Evolutionary conservation across 2,329 filamentous ascomycete species (phyloP).

Genomic region (Aspergillus terreus): DNA sequence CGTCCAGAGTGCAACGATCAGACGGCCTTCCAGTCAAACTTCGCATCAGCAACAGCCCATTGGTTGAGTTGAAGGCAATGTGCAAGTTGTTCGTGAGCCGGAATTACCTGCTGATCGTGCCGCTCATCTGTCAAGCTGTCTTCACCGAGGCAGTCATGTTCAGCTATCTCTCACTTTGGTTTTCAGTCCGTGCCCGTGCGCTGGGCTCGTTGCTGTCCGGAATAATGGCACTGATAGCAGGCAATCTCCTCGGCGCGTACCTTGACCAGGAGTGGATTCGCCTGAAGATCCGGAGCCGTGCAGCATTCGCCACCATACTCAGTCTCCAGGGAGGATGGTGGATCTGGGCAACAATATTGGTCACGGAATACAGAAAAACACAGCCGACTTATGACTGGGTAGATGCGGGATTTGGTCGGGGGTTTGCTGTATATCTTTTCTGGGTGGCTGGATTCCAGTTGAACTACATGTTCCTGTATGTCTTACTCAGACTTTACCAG

Average conservation of each 20-base stretch:
- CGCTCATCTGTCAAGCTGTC: slow-evolving; percentile 67
- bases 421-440: slow-evolving; percentile 65
- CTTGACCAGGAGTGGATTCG: slow-evolving; percentile 57
- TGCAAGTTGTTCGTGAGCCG: slow-evolving; percentile 57
- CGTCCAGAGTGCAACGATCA: slow-evolving; percentile 59
- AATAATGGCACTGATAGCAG: slow-evolving; percentile 61
- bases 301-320: slow-evolving; percentile 51
- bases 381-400: slow-evolving; percentile 65
- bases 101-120: slow-evolving; percentile 61
- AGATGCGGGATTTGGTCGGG: slow-evolving; percentile 60
- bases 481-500: not conserved
- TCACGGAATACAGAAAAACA: slow-evolving; percentile 56
- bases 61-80: slow-evolving; percentile 59
- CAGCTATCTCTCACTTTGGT: slow-evolving; percentile 66
- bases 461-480: slow-evolving; percentile 68
- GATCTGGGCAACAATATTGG: slow-evolving; percentile 66
- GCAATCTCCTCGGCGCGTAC: slow-evolving; percentile 64
- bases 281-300: slow-evolving; percentile 53
- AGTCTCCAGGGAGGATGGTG: slow-evolving; percentile 65
- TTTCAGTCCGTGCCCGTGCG: slow-evolving; percentile 65
- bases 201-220: slow-evolving; percentile 69
- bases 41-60: slow-evolving; percentile 53
- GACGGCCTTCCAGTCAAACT: slow-evolving; percentile 63
- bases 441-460: slow-evolving; percentile 66
- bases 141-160: slow-evolving; percentile 71